Percentiles rank a stretch among this genome's conserved stretches.
These are phyloP conservation scores for Pulveroboletus sp. DNA, from an alignment of 1,284 basidiomycete species.

Conservation along the genomic window DNA sequence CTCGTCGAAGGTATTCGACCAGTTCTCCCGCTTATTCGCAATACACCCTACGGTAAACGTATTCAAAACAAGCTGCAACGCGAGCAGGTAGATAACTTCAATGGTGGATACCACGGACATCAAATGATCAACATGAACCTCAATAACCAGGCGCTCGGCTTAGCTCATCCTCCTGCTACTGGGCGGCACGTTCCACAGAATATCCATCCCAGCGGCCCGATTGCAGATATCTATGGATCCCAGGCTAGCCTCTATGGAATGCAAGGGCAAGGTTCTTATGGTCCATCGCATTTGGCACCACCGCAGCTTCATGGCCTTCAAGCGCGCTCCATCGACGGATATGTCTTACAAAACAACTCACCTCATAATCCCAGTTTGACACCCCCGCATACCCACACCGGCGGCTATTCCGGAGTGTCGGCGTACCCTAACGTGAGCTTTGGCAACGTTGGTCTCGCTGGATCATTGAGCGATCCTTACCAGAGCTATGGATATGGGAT, in stretches of 20 bases:
- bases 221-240: conserved; percentile 68
- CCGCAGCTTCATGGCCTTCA: conserved; percentile 61
- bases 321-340: conserved; percentile 72
- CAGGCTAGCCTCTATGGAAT: conserved; percentile 62
- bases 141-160: conserved; percentile 55
- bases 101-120: conserved; percentile 57
- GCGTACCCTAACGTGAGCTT: conserved; percentile 57
- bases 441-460: conserved; percentile 54
- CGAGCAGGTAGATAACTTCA: conserved; percentile 78
- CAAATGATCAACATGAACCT: conserved; percentile 62
- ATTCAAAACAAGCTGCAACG: conserved; percentile 97
- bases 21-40: conserved; percentile 93
- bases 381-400: conserved; percentile 53
- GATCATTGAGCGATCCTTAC: conserved; percentile 68
- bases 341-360: conserved; percentile 72
- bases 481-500: conserved; percentile 78
- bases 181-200: conserved; percentile 58
- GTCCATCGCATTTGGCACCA: conserved; percentile 43
- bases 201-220: conserved; percentile 54
- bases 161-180: conserved; percentile 40
- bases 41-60: conserved; percentile 96
- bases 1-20: conserved; percentile 95
- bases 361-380: conserved; percentile 61
- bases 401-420: conserved; percentile 55
- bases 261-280: conserved; percentile 50